Percentiles rank a stretch among this genome's conserved stretches.
Evolutionary conservation across 371 early-diverging fungal species (phyloP).

Genomic region (Lichtheimia ornata): DNA sequence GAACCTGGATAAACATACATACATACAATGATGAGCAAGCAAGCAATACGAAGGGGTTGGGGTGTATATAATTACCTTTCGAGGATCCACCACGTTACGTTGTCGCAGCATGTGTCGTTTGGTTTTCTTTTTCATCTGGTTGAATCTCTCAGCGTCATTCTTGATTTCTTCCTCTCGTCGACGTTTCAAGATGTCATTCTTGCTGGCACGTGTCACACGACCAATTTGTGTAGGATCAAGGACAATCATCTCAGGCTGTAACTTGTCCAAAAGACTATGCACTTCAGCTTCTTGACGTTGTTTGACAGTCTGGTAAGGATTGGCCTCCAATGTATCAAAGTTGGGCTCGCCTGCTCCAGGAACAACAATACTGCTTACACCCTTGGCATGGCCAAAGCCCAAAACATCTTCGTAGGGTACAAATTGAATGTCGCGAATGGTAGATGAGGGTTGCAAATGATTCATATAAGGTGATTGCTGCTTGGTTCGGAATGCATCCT

Average conservation of each 20-base stretch:
- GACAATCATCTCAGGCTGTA: conserved; percentile 87
- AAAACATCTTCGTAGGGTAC: conserved; percentile 98
- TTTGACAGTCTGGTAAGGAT: conserved; percentile 92
- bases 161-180: conserved; percentile 53
- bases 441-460: conserved; percentile 66
- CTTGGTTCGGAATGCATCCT: conserved; percentile 78
- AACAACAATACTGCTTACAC: conserved; percentile 84
- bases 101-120: conserved; percentile 70
- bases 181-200: conserved; percentile 41
- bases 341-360: conserved; percentile 96
- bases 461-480: conserved; percentile 89
- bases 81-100: conserved; percentile 77
- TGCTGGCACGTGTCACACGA: conserved; percentile 58
- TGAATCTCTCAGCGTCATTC: conserved; percentile 31
- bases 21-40: background rate
- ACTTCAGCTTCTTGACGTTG: conserved; percentile 95
- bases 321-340: conserved; percentile 93
- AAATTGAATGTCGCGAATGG: conserved; percentile 71
- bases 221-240: conserved; percentile 82
- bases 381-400: conserved; percentile 85
- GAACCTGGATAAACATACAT: conserved; percentile 17
- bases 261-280: conserved; percentile 88
- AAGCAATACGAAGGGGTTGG: no score
- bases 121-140: conserved; percentile 72
- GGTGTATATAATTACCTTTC: conserved; percentile 42